Conservation (phyloP, 148 eudicot genomes). For the Arctostaphylos glauca region DNA sequence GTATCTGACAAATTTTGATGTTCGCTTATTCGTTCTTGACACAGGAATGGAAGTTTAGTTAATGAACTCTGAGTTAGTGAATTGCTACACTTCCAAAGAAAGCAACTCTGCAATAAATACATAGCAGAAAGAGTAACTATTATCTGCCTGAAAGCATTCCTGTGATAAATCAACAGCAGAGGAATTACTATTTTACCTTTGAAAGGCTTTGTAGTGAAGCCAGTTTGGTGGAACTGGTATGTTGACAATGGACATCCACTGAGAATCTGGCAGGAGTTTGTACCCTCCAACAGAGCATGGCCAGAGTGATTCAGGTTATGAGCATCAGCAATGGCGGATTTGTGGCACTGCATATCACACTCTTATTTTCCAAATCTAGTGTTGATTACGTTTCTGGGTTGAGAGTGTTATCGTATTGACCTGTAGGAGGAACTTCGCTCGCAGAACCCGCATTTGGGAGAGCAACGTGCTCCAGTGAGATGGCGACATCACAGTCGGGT, state of each 20-base stretch:
- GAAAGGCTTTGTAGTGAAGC: slow-evolving; percentile 16
- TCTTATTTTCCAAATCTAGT: slow-evolving; percentile 8
- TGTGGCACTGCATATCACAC: slow-evolving; percentile 25
- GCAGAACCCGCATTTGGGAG: too few species aligned
- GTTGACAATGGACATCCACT: slow-evolving; percentile 34
- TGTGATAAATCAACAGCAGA: slow-evolving; percentile 21
- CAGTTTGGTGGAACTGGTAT: slow-evolving; percentile 28
- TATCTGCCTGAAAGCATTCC: slow-evolving; percentile 34
- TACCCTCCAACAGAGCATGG: too few species aligned
- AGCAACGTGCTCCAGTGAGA: too few species aligned
- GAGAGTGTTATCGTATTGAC: too few species aligned
- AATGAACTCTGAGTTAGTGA: slow-evolving; percentile 26
- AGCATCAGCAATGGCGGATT: slow-evolving; percentile 21
- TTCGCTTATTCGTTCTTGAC: slow-evolving; percentile 23
- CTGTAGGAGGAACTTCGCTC: too few species aligned
- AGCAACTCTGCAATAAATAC: slow-evolving; percentile 23
- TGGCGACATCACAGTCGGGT: too few species aligned
- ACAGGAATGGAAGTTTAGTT: slow-evolving; percentile 32
- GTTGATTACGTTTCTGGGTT: too few species aligned
- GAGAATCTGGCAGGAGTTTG: slow-evolving; percentile 24
- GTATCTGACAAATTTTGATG: slow-evolving; percentile 33
- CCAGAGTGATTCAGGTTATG: slow-evolving; percentile 21
- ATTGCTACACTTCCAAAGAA: slow-evolving; percentile 45
- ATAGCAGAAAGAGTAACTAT: slow-evolving; percentile 28
- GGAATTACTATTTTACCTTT: slow-evolving; percentile 21